These are phyloP conservation scores for Amauroascus verrucosus DNA, from an alignment of 2,329 filamentous ascomycete species.

Conservation along the genomic window DNA sequence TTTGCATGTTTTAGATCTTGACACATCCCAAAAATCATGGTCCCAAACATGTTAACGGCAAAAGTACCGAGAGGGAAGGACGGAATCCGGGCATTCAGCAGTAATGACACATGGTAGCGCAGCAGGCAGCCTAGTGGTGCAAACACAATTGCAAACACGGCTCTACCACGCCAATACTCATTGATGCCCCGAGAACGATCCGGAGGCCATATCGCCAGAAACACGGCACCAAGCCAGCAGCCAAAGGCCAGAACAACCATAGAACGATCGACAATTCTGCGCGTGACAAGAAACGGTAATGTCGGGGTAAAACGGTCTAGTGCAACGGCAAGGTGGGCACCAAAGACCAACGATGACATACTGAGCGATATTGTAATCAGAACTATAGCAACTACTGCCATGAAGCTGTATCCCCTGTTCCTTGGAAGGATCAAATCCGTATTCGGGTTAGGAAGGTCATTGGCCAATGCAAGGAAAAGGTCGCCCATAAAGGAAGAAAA, in stretches of 20 bases:
- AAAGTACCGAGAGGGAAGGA: constrained; percentile 83
- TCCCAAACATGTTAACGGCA: constrained; percentile 66
- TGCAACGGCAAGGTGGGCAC: constrained; percentile 62
- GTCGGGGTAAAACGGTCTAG: constrained; percentile 51
- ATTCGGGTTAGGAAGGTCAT: constrained; percentile 53
- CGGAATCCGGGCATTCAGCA: constrained; percentile 56
- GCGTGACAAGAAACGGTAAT: constrained; percentile 47
- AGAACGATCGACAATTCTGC: constrained; percentile 53
- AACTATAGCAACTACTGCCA: constrained; percentile 68
- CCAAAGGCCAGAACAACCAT: constrained; percentile 57
- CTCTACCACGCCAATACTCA: constrained; percentile 63
- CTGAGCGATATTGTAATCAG: constrained; percentile 62
- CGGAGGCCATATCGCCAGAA: constrained; percentile 63
- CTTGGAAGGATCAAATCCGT: constrained; percentile 42
- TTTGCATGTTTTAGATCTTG: constrained; percentile 65
- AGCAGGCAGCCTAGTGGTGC: constrained; percentile 67
- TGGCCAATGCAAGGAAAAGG: constrained; percentile 66
- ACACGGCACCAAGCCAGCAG: constrained; percentile 65
- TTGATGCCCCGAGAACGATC: constrained; percentile 34
- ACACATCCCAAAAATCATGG: constrained; percentile 60
- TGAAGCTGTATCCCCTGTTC: constrained; percentile 68
- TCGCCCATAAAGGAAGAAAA: constrained; percentile 82
- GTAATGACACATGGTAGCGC: constrained; percentile 61
- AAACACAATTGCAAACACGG: constrained; percentile 68
- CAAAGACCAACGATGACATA: constrained; percentile 57